Evolutionary conservation across 2,329 filamentous ascomycete species (phyloP).

Genomic region (Nigrograna mackinnonii): DNA sequence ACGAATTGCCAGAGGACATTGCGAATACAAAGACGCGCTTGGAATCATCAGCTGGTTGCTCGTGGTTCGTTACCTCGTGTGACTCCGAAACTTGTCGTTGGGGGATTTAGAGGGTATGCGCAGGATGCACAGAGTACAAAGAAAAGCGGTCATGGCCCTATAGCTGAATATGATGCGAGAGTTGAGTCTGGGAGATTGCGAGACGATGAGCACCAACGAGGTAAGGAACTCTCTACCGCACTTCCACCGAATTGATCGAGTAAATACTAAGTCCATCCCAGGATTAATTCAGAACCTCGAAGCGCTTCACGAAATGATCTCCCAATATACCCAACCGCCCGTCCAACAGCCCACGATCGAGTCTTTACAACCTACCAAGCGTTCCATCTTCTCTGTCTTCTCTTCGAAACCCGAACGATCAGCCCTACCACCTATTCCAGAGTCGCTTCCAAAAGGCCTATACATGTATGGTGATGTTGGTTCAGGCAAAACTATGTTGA

Average conservation of each 20-base stretch:
- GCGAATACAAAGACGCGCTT: constrained; percentile 10
- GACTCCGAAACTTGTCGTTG: constrained; percentile 9
- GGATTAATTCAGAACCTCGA: constrained; percentile 89
- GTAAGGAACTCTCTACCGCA: constrained; percentile 51
- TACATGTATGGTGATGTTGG: constrained; percentile 98
- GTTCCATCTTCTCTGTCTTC: constrained; percentile 65
- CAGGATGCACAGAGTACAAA: constrained; percentile 19
- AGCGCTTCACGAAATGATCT: constrained; percentile 82
- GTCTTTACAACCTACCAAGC: constrained; percentile 60
- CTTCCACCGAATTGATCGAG: no score
- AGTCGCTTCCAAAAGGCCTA: constrained; percentile 80
- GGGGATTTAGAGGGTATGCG: constrained; percentile 28
- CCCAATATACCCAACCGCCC: constrained; percentile 70
- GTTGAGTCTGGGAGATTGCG: constrained; percentile 74
- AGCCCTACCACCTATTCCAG: constrained; percentile 60
- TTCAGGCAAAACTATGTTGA: constrained; percentile 98
- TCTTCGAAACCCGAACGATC: constrained; percentile 49
- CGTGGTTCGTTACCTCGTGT: constrained; percentile 8
- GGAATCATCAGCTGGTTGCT: constrained; percentile 6
- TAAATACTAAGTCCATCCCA: constrained; percentile 39
- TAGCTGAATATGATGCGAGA: constrained; percentile 85
- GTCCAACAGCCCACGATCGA: constrained; percentile 80
- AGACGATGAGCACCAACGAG: constrained; percentile 90
- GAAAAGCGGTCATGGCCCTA: constrained; percentile 60
- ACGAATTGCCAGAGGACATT: constrained; percentile 24